A percentile compares a stretch with the other conserved stretches of the same genome.
Conservation (phyloP, 2,329 filamentous ascomycete genomes). For the Phialophora tarda region DNA sequence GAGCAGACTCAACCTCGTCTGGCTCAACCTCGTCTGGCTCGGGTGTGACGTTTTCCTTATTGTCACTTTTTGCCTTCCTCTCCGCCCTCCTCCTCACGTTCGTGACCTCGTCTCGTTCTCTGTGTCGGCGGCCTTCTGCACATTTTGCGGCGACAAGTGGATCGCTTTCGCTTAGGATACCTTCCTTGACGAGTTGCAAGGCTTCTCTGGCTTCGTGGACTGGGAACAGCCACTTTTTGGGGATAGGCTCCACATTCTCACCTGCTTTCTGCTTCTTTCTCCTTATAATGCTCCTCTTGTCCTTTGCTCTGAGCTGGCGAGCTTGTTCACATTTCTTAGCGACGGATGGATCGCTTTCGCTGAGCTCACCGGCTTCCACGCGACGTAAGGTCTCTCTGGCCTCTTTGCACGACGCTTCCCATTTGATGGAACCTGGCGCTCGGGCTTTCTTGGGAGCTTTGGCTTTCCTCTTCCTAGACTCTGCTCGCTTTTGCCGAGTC, state of each 20-base stretch:
- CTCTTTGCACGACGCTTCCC: too few relatives aligned
- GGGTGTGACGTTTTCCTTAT: not conserved
- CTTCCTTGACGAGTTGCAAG: not conserved
- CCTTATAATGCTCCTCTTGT: too few relatives aligned
- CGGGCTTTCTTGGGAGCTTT: too few relatives aligned
- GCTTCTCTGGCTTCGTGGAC: not conserved
- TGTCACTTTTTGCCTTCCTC: not conserved
- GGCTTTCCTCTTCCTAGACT: too few relatives aligned
- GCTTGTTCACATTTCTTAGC: too few relatives aligned
- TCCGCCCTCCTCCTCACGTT: not conserved
- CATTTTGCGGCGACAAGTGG: not conserved
- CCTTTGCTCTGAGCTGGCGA: too few relatives aligned
- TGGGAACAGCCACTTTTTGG: not conserved
- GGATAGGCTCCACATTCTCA: not conserved
- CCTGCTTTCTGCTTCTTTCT: not conserved
- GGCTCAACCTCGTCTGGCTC: too few relatives aligned
- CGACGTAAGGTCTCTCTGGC: too few relatives aligned
- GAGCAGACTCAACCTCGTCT: not conserved
- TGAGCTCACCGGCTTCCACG: too few relatives aligned
- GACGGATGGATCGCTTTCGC: too few relatives aligned
- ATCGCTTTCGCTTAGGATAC: not conserved
- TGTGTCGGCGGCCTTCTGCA: not conserved
- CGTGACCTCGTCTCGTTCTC: not conserved
- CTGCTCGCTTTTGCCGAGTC: not conserved
- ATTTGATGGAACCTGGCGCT: too few relatives aligned